Evolutionary conservation across 169 alveolate species (phyloP).

Genomic region (Cryptosporidium bovis): DNA sequence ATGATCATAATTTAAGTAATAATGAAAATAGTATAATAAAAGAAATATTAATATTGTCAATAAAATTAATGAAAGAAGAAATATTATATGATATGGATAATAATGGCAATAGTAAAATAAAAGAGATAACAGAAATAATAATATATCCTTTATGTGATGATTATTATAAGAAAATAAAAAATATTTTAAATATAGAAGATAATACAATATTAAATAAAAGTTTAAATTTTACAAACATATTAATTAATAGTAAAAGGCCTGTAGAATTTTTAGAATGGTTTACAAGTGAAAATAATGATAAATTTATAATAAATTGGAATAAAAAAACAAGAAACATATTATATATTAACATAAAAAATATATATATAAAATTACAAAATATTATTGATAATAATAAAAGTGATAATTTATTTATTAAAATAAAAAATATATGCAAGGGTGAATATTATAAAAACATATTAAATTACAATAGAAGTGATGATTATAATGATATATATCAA

Average conservation of each 20-base stretch:
- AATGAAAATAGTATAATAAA: not conserved
- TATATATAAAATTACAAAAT: not conserved
- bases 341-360: not conserved
- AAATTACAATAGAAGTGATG: not conserved
- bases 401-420: not conserved
- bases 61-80: slow-evolving; percentile 3
- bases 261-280: slow-evolving; percentile 60
- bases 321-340: not conserved
- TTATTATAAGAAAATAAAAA: slow-evolving; percentile 5
- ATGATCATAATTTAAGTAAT: not conserved
- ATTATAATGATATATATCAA: not conserved
- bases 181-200: not conserved
- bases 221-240: not conserved
- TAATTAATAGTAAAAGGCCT: slow-evolving; percentile 28
- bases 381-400: not conserved
- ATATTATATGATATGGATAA: not conserved
- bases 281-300: slow-evolving; percentile 20
- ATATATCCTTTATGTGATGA: slow-evolving; percentile 24
- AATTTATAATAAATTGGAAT: slow-evolving; percentile 20
- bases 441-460: not conserved
- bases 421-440: not conserved
- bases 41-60: slow-evolving; percentile 6
- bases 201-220: not conserved
- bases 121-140: slow-evolving; percentile 14
- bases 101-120: not conserved